These are phyloP conservation scores for Populus tomentosa DNA, from an alignment of 441 rosid species.

Conservation along the genomic window DNA sequence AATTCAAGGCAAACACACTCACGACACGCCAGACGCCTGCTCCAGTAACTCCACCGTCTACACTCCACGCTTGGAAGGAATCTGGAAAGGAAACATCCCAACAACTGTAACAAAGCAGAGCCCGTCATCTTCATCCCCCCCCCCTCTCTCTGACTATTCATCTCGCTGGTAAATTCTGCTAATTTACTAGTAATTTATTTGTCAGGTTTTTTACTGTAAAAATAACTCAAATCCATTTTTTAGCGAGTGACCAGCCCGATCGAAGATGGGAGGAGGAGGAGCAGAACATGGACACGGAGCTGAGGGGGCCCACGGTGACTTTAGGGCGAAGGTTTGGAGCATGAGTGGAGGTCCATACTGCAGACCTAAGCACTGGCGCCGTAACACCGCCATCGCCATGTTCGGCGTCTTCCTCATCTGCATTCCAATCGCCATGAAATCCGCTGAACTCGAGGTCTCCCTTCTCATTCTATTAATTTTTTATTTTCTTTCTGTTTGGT, in stretches of 20 bases:
- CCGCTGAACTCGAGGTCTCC: conserved; percentile 91
- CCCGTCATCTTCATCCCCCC: neutral
- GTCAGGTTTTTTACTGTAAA: neutral
- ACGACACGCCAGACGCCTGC: neutral
- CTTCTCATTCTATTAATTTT: neutral
- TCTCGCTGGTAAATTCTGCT: neutral
- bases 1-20: neutral
- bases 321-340: conserved; percentile 93
- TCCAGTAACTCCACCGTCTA: neutral
- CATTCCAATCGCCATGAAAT: conserved; percentile 88
- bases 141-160: neutral
- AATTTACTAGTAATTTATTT: neutral
- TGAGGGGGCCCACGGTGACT: conserved; percentile 67
- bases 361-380: conserved; percentile 96
- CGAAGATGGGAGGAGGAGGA: conserved; percentile 53
- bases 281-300: conserved; percentile 82
- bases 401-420: conserved; percentile 74
- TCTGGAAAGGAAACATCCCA: neutral
- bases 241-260: conserved; percentile 11
- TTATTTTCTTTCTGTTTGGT: neutral
- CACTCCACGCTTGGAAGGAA: neutral
- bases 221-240: conserved; percentile 6
- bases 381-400: conserved; percentile 96
- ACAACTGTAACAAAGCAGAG: neutral
- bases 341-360: conserved; percentile 93